These are phyloP conservation scores for Trichomonas gallinae DNA, from an alignment of 208 protist genomes.

Conservation along the genomic window DNA sequence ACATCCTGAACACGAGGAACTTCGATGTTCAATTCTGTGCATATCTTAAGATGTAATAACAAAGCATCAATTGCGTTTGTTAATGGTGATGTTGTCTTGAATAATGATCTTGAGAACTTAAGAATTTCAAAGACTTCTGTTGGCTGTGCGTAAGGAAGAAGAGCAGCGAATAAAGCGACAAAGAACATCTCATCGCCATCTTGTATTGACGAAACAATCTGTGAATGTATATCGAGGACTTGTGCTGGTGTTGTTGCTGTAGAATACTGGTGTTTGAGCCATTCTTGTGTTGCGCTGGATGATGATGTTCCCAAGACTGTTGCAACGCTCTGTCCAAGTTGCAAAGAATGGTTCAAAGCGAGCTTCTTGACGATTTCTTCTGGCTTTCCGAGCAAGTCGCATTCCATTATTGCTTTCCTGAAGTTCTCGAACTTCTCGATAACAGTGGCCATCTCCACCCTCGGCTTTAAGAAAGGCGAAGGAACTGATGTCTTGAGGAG, in stretches of 20 bases:
- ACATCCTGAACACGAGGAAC: no score
- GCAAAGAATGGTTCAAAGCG: neutral
- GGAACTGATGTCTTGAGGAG: neutral
- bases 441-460: neutral
- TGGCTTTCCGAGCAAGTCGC: neutral
- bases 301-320: neutral
- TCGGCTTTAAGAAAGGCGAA: neutral
- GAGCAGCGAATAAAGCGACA: neutral
- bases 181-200: neutral
- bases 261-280: neutral
- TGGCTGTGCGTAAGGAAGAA: neutral
- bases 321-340: neutral
- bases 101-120: neutral
- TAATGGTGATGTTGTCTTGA: neutral
- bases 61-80: neutral
- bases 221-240: neutral
- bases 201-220: neutral
- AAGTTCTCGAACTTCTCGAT: neutral
- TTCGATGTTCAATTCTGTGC: neutral
- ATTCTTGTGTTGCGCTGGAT: neutral
- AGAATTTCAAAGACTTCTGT: neutral
- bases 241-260: neutral
- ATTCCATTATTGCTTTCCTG: neutral
- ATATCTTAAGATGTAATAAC: neutral
- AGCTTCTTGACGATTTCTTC: neutral